Evolutionary conservation across 2,329 filamentous ascomycete species (phyloP), one percentile per base, ranked within the genome.

Genomic region (Fragosphaeria purpurea): DNA sequence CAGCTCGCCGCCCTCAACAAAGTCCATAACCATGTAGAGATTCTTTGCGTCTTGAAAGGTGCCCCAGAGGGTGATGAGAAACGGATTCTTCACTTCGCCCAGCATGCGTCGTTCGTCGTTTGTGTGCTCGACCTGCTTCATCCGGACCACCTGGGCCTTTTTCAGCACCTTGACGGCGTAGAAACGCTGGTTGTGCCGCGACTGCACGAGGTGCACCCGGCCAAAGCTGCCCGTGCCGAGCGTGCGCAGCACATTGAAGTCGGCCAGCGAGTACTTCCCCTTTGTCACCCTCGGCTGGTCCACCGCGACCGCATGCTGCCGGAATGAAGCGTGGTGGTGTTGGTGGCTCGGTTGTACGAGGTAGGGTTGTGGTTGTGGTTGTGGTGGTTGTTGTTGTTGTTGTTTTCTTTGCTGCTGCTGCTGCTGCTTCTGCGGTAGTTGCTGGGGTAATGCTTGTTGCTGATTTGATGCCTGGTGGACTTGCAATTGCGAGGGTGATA

Each of bases 1-100:
- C 50, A 98, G 76, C 74, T 98, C 93, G 62, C 93, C 93, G 59
- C 93, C 93, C 70, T 98, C 93, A 49, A 98, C 91, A 72, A 98
- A 98, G 68, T 98, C 93, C 93, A 98, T 98, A 62, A 98, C 93
- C 93, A 98, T 98, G 78, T 98, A 98, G 38, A 98, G 74, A 65
- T 96, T 97, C 70, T 83, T 89, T 47, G 83, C 79, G 63, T 98
- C 93, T 66, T 97, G 91, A 68, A 97, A 98, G 8, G 93, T 98
- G 52, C 93, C 93, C 93, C 93, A 98, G 41, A 98, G 75, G 2
- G 93, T 98, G 65, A 98, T 93, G 56, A 98, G 75, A 71, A 98
- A 98, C 10, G 93, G 90, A 69, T 98, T 91, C 68, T 96, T 95
- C 66, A 97, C 93, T 66, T 95, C 86, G 65, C 88, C 87, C 62